A percentile compares a stretch with the other conserved stretches of the same genome.
These are phyloP conservation scores for Cryphonectria parasitica DNA, from an alignment of 2,329 filamentous ascomycete genomes.

Conservation along the genomic window DNA sequence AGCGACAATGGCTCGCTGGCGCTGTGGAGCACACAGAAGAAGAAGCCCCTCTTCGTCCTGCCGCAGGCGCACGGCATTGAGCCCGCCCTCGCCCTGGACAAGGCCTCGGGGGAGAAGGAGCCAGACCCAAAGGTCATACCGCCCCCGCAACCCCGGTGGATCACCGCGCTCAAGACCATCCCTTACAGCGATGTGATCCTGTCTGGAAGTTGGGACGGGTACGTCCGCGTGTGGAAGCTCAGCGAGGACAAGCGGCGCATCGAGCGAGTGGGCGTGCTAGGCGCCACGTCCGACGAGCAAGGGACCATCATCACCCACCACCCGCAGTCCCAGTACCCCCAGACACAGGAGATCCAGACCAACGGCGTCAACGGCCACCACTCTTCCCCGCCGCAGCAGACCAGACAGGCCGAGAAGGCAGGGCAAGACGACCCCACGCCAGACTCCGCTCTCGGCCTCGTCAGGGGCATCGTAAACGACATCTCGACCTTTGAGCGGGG, in stretches of 20 bases:
- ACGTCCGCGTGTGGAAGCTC: constrained; percentile 82
- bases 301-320: constrained; percentile 27
- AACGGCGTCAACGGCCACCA: constrained; percentile 31
- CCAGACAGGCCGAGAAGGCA: constrained; percentile 23
- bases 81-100: constrained; percentile 65
- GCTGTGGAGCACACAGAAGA: constrained; percentile 89
- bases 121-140: constrained; percentile 64
- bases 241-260: constrained; percentile 81
- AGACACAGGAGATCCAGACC: constrained; percentile 31
- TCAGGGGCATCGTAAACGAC: constrained; percentile 84
- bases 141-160: constrained; percentile 76
- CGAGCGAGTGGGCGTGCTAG: constrained; percentile 71
- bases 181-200: constrained; percentile 91
- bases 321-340: constrained; percentile 26
- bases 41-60: constrained; percentile 86
- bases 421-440: constrained; percentile 26
- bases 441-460: constrained; percentile 34
- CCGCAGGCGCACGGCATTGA: constrained; percentile 86
- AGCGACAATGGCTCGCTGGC: constrained; percentile 87
- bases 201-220: constrained; percentile 93
- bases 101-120: constrained; percentile 73
- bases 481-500: constrained; percentile 86
- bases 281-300: constrained; percentile 37
- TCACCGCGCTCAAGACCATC: constrained; percentile 84
- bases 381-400: neutral